Evolutionary conservation across 352 stramenopile genomes (phyloP), one percentile per base, ranked within the genome.

Genomic region (Plasmopara viticola): DNA sequence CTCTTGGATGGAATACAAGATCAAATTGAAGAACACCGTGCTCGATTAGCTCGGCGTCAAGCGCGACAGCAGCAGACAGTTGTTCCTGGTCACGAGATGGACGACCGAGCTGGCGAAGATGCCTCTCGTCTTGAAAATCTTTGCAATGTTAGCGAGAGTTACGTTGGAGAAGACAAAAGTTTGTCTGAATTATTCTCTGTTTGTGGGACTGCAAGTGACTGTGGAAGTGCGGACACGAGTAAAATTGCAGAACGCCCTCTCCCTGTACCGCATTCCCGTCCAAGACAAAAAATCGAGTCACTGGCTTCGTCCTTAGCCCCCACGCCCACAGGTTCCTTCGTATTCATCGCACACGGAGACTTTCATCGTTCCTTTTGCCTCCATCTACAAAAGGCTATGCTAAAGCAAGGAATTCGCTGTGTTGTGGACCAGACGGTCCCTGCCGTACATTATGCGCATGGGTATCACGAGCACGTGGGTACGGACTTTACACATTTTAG

Each of bases 1-100:
- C 62, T 93, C 29, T 43, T 93, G 9, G 82, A 93, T 41, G 82
- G 82, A 9, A 86, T 93, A 40, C 79, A 87, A 35, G 82, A 90
- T 51, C 78, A 89, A 48, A 89, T 93, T 30, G 79, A 93, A 55
- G 76, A 90, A 56, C 78, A 87, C 29, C 77, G 82, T 15, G 53
- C 85, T 14, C 62, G 69, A 25, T 43, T 78, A 10, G 64, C 63
- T 48, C 58, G 77, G 12, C 75, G 70, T 1, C 61, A 80, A 34
- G 15, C 58, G 9, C 51, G 66, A 33, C 61, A 63, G 13, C 48
- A 65, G 17, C 56, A 69, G 29, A 38, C 41, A 44, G 56, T 53
- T 15, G 35, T 68, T 41, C 40, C 73, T 68, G 58, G 54, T 58
- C 56, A 40, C 62, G 39, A 72, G 50, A 29, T 56, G 50, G 51